Evolutionary conservation across 2,329 filamentous ascomycete species (phyloP).

Genomic region (Aureobasidium pullulans): DNA sequence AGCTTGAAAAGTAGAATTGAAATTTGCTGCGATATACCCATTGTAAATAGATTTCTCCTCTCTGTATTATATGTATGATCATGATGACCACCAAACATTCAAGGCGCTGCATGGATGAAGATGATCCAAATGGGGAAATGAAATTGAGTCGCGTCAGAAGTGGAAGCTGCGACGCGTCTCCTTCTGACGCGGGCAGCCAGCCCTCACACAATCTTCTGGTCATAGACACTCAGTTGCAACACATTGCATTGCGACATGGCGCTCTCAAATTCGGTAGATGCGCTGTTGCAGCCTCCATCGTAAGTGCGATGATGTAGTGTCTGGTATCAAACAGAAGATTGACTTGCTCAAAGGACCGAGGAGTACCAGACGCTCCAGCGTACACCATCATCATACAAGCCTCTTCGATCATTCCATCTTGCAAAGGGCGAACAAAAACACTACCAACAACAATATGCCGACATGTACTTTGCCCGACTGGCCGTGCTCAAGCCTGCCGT

Average conservation of each 20-base stretch:
- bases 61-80: constrained; percentile 12
- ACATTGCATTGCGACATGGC: constrained; percentile 8
- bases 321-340: neutral
- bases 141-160: constrained; percentile 2
- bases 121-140: neutral
- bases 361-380: constrained; percentile 41
- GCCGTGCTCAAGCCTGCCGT: constrained; percentile 79
- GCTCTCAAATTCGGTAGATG: constrained; percentile 9
- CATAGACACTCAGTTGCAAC: neutral
- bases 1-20: neutral
- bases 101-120: neutral
- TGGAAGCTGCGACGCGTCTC: constrained; percentile 10
- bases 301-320: neutral
- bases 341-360: neutral
- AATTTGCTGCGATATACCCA: constrained; percentile 14
- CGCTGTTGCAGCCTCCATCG: constrained; percentile 17
- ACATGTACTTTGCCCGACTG: constrained; percentile 94
- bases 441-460: constrained; percentile 92
- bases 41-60: constrained; percentile 13
- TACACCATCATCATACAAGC: constrained; percentile 58
- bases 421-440: constrained; percentile 56
- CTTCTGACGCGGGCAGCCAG: neutral
- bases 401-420: constrained; percentile 67
- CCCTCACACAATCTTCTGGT: neutral
- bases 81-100: neutral